A percentile compares a stretch with the other conserved stretches of the same genome.
Evolutionary conservation across 805 yeast genomes (phyloP).

Genomic region (Torulaspora quercuum): DNA sequence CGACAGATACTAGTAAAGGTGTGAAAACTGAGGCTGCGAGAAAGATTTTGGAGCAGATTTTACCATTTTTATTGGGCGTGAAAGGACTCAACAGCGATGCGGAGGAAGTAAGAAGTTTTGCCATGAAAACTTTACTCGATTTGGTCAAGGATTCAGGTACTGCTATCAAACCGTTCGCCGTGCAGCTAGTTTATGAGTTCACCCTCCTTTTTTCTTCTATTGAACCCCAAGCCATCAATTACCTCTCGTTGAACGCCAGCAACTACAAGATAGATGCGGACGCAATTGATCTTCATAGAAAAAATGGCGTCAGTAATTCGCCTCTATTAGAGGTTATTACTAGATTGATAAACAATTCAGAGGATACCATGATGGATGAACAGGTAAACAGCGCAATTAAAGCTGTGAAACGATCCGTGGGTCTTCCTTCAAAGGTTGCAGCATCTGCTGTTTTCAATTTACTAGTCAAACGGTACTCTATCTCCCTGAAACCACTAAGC

Average conservation of each 20-base stretch:
- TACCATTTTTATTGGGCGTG: conserved; percentile 77
- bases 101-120: conserved; percentile 74
- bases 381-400: conserved; percentile 48
- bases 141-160: conserved; percentile 62
- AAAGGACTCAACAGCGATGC: conserved; percentile 82
- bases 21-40: conserved; percentile 41
- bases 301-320: conserved; percentile 69
- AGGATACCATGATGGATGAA: conserved; percentile 40
- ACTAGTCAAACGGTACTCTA: conserved; percentile 55
- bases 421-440: conserved; percentile 87
- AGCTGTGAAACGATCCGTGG: conserved; percentile 69
- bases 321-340: conserved; percentile 90
- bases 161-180: conserved; percentile 62
- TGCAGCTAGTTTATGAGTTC: conserved; percentile 65
- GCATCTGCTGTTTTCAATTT: conserved; percentile 71
- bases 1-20: conserved; percentile 48
- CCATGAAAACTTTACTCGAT: conserved; percentile 69
- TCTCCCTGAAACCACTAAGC: conserved; percentile 47
- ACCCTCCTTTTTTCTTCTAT: conserved; percentile 72
- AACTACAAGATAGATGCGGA: conserved; percentile 71
- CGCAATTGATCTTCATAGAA: conserved; percentile 73
- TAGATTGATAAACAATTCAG: conserved; percentile 57
- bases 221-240: conserved; percentile 89
- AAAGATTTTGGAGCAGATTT: conserved; percentile 50
- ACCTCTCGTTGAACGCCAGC: conserved; percentile 80